A percentile compares a stretch with the other conserved stretches of the same genome.
Evolutionary conservation across 192 early-diverging fungal genomes (phyloP).

Genomic region (Gamsiella multidivaricata): DNA sequence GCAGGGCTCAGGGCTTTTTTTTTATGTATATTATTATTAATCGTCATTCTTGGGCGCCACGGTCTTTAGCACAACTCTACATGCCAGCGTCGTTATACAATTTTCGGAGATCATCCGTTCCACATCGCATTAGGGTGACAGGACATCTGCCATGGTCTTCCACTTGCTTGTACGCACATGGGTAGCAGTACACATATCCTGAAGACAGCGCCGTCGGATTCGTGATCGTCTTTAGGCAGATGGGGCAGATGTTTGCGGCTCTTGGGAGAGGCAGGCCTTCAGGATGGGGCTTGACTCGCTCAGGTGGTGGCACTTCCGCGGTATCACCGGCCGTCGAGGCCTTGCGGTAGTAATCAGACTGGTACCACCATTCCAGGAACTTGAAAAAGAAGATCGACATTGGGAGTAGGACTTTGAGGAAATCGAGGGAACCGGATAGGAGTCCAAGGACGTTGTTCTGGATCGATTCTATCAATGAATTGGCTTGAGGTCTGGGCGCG

Average conservation of each 20-base stretch:
- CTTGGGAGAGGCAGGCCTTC: constrained; percentile 80
- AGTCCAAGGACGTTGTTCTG: constrained; percentile 46
- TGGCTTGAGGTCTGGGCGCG: constrained; percentile 19
- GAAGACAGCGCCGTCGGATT: constrained; percentile 90
- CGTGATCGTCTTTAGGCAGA: constrained; percentile 77
- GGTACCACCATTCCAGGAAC: constrained; percentile 98
- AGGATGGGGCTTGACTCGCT: constrained; percentile 76
- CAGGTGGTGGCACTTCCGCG: constrained; percentile 79
- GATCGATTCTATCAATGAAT: constrained; percentile 26
- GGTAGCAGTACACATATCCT: constrained; percentile 95
- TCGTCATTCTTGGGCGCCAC: no score
- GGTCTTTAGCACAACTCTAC: constrained; percentile 7
- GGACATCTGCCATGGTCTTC: constrained; percentile 81
- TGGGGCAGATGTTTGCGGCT: constrained; percentile 79
- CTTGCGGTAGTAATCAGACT: constrained; percentile 80
- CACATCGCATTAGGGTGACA: constrained; percentile 71
- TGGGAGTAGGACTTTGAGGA: constrained; percentile 83
- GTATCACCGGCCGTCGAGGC: constrained; percentile 51
- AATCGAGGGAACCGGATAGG: constrained; percentile 70
- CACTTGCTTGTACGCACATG: constrained; percentile 83
- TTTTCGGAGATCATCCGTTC: constrained; percentile 70
- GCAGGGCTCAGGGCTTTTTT: no score
- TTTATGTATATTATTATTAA: no score
- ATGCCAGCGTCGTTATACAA: constrained; percentile 66
- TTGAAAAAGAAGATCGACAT: constrained; percentile 93